A percentile compares a stretch with the other conserved stretches of the same genome.
Evolutionary conservation across 139 green algal genomes (phyloP).

Genomic region (Raphidocelis subcapitata): DNA sequence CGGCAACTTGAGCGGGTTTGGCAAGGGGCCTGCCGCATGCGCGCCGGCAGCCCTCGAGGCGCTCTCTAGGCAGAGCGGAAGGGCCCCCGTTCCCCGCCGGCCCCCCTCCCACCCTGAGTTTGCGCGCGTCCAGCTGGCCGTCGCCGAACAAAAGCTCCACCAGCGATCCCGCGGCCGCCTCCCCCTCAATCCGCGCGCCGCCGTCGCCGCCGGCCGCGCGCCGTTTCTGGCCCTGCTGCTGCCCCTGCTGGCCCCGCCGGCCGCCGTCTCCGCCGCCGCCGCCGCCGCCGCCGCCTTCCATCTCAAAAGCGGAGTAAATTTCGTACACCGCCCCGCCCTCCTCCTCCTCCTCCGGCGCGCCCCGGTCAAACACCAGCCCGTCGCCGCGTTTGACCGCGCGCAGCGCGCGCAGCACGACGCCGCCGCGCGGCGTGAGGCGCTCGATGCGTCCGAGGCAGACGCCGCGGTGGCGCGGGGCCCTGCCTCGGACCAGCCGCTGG

Average conservation of each 20-base stretch:
- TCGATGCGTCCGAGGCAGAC: conserved; percentile 51
- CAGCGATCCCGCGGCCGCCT: conserved; percentile 2
- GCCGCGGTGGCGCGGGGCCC: conserved; percentile 68
- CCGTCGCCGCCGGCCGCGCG: background rate
- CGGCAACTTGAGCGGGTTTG: no score
- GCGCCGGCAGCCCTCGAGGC: no score
- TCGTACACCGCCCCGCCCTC: conserved; percentile 55
- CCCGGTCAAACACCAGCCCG: conserved; percentile 74
- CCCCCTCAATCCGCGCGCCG: background rate
- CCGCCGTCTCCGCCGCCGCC: background rate
- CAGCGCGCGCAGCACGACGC: conserved; percentile 24
- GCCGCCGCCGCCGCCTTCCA: background rate
- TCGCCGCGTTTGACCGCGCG: conserved; percentile 36
- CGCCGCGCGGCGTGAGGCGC: conserved; percentile 4
- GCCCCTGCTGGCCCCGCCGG: conserved; percentile 11
- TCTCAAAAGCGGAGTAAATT: background rate
- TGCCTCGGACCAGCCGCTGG: conserved; percentile 74
- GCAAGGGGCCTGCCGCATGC: no score
- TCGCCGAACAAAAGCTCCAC: conserved; percentile 48
- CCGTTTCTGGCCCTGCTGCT: conserved; percentile 1
- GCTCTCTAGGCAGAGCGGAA: no score
- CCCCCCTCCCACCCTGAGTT: conserved; percentile 1
- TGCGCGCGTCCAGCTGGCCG: conserved; percentile 24
- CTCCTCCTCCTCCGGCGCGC: conserved; percentile 57
- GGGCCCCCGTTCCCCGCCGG: no score